phyloP scores from a whole-genome alignment of 1,139 yeast species.

The Meyerozyma carpophila region DNA sequence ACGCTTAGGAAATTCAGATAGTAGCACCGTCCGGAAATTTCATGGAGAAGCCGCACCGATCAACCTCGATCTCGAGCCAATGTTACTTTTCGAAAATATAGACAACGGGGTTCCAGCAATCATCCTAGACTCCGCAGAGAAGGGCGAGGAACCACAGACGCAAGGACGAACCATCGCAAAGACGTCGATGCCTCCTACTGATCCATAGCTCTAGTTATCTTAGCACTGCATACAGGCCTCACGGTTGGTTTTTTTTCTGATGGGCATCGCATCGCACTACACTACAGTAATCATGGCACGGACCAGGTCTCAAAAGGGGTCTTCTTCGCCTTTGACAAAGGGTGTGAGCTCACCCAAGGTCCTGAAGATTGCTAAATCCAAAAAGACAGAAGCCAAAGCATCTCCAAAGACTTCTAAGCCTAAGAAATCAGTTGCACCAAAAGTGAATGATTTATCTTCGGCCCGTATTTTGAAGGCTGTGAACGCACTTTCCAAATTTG shows the following conservation, averaged over 20 bases:
- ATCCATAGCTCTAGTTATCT: background rate
- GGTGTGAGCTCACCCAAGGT: slow-evolving; percentile 9
- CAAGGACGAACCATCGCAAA: slow-evolving; percentile 11
- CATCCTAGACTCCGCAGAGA: slow-evolving; percentile 9
- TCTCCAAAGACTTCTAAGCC: slow-evolving; percentile 48
- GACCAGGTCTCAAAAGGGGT: slow-evolving; percentile 9
- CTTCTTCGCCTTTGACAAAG: slow-evolving; percentile 2
- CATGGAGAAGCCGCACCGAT: slow-evolving; percentile 9
- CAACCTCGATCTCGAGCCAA: slow-evolving; percentile 23
- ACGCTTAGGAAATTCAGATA: slow-evolving; percentile 36
- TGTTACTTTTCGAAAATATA: slow-evolving; percentile 34
- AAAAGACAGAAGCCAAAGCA: slow-evolving; percentile 32
- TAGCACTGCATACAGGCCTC: background rate
- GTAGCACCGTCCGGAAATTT: slow-evolving; percentile 29
- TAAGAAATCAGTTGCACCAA: slow-evolving; percentile 16
- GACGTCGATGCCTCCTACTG: slow-evolving; percentile 17
- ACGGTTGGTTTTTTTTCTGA: slow-evolving; percentile 3
- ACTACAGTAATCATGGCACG: slow-evolving; percentile 13
- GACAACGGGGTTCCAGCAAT: slow-evolving; percentile 14
- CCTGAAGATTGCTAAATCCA: slow-evolving; percentile 10
- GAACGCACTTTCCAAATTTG: slow-evolving; percentile 4
- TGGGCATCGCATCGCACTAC: slow-evolving; percentile 4
- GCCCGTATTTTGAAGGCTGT: background rate
- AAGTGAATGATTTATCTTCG: background rate
- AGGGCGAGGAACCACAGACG: slow-evolving; percentile 5